A percentile compares a stretch with the other conserved stretches of the same genome.
Evolutionary conservation across 768 basidiomycete genomes (phyloP).

Genomic region (Amanita molliuscula): DNA sequence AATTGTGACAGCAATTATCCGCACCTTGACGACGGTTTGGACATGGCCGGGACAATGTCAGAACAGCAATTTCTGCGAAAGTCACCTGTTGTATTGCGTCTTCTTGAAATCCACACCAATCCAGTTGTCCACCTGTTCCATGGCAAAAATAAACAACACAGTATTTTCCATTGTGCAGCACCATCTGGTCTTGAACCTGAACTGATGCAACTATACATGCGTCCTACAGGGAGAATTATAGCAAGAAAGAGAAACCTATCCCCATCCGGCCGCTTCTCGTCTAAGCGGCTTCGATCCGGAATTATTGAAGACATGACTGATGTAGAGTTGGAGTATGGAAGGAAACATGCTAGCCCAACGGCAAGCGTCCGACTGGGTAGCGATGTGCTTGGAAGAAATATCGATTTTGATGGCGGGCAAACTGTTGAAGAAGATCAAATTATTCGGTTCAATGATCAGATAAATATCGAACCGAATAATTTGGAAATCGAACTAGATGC

Average conservation of each 20-base stretch:
- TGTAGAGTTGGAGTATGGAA: constrained; percentile 51
- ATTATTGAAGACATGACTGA: constrained; percentile 49
- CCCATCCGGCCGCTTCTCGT: constrained; percentile 48
- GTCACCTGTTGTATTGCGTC: constrained; percentile 75
- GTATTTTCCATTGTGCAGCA: constrained; percentile 65
- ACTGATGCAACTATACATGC: constrained; percentile 75
- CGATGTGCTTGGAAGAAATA: constrained; percentile 6
- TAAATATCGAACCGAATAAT: background rate
- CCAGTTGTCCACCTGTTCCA: constrained; percentile 82
- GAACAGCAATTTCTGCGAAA: constrained; percentile 81
- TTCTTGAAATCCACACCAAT: constrained; percentile 78
- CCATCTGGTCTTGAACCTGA: constrained; percentile 81
- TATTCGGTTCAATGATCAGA: constrained; percentile 13
- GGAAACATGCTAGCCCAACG: background rate
- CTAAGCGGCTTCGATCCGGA: constrained; percentile 49
- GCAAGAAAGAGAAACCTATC: constrained; percentile 50
- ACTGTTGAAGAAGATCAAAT: constrained; percentile 53
- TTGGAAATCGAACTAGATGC: background rate
- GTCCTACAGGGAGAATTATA: constrained; percentile 32
- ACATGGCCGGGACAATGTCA: constrained; percentile 62
- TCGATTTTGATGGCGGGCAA: constrained; percentile 6
- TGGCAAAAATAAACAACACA: constrained; percentile 44
- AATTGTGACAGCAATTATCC: constrained; percentile 36
- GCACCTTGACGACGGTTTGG: constrained; percentile 22
- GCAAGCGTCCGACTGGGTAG: background rate